phyloP scores from a whole-genome alignment of 129 eudicot genomes.

The Arctium minus region DNA sequence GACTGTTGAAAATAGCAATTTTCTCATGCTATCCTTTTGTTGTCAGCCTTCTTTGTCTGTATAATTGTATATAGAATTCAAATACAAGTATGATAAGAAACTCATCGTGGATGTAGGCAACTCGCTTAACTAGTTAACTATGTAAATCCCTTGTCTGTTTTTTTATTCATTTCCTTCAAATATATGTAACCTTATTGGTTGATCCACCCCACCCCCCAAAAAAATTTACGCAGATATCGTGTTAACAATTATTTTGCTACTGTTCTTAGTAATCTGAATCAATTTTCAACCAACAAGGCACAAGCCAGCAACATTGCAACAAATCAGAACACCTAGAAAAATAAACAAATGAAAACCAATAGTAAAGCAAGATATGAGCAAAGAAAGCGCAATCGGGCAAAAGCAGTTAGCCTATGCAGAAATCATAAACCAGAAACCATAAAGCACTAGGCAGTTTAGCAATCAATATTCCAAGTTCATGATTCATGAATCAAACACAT shows the following conservation, averaged over 20 bases:
- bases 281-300: background rate
- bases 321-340: background rate
- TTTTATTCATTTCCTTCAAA: background rate
- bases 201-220: background rate
- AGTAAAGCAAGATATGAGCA: background rate
- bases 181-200: background rate
- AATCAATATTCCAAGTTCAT: background rate
- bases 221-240: background rate
- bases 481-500: background rate
- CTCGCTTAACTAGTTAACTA: background rate
- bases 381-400: background rate
- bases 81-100: too few species aligned
- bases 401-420: background rate
- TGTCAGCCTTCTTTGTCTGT: background rate
- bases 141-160: background rate
- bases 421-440: background rate
- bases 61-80: background rate
- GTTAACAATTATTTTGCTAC: background rate
- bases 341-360: background rate
- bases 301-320: background rate
- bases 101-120: background rate
- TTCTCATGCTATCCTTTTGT: background rate
- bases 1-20: background rate
- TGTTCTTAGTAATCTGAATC: background rate
- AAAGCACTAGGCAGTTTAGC: background rate